Evolutionary conservation across 1,284 basidiomycete species (phyloP), one percentile per base, ranked within the genome.

Genomic region (Xanthoconium separans): DNA sequence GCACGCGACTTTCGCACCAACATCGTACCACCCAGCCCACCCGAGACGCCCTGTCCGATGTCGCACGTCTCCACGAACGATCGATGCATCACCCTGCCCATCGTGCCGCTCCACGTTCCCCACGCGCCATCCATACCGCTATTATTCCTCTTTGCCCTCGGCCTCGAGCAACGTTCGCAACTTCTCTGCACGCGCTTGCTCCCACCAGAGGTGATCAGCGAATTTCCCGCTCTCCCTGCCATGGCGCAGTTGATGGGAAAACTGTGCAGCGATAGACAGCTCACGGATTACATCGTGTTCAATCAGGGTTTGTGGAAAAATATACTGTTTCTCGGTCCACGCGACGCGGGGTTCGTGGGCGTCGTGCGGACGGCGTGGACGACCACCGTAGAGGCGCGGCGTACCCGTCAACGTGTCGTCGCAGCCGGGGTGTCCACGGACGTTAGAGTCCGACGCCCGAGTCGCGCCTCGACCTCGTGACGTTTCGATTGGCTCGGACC

Each of bases 151-250:
- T 71, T 67, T 34, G 66, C 61, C 7, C 60, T 73, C 5, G 63
- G 71, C 11, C 61, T 73, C 36, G 71, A 73, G 54, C 42, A 56
- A 6, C 65, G 64, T 16, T 62, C 68, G 4, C 68, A 70, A 43
- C 51, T 68, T n/a, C 66, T 77, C 40, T 73, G 63, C 30, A 71
- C 72, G 13, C 66, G 63, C 50, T 63, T 78, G 44, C 73, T 79
- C 37, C 76, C 76, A 0, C 40, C 63, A 8, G 64, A 68, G 54
- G 76, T 73, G 45, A 72, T 78, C 34, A 72, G 63, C 43, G 76
- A 78, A 65, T 78, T 74, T 58, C 77, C 85, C 2, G 77, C 83
- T 45, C 73, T 77, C 13, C 73, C 79, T 4, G 75, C 76, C 12
- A 85, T 87, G 83, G 75, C 82, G 1, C 69, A 74, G 31, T 71